Conservation (phyloP, 306 rosid genomes). For the Amphicarpaea edgeworthii region DNA sequence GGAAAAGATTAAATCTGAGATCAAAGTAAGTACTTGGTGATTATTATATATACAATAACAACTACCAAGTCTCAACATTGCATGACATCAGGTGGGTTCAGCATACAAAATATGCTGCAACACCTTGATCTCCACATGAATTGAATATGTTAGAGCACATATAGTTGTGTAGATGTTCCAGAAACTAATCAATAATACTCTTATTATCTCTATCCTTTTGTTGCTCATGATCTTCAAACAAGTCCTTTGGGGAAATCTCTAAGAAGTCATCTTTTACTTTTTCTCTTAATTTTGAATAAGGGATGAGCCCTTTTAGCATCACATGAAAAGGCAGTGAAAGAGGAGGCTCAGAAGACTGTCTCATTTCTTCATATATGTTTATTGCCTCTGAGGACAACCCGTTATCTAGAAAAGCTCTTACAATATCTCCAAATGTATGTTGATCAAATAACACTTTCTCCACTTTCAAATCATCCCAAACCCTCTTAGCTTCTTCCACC, state of each 20-base stretch:
- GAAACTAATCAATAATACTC: background rate
- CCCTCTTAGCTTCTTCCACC: conserved; percentile 77
- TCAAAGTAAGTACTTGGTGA: background rate
- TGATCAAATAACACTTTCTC: conserved; percentile 88
- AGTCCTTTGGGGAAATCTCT: conserved; percentile 90
- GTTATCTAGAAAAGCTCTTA: conserved; percentile 73
- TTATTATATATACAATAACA: background rate
- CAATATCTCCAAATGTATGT: conserved; percentile 92
- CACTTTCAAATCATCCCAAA: conserved; percentile 79
- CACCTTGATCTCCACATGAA: background rate
- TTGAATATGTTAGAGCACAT: background rate
- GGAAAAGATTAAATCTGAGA: conserved; percentile 2
- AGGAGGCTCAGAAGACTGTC: conserved; percentile 86
- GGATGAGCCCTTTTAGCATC: too few species aligned
- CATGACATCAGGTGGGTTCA: too few species aligned
- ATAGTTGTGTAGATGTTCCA: background rate
- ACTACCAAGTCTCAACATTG: too few species aligned
- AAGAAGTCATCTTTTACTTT: conserved; percentile 82
- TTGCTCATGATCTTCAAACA: conserved; percentile 73
- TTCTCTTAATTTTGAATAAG: too few species aligned
- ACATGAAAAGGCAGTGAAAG: too few species aligned
- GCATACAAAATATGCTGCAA: conserved; percentile 23
- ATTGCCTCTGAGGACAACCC: conserved; percentile 79
- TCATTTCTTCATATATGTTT: conserved; percentile 83
- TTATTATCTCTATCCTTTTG: conserved; percentile 44